Base-by-base conservation (phyloP, 306 rosid genomes). In the Astragalus glycyphyllos region DNA sequence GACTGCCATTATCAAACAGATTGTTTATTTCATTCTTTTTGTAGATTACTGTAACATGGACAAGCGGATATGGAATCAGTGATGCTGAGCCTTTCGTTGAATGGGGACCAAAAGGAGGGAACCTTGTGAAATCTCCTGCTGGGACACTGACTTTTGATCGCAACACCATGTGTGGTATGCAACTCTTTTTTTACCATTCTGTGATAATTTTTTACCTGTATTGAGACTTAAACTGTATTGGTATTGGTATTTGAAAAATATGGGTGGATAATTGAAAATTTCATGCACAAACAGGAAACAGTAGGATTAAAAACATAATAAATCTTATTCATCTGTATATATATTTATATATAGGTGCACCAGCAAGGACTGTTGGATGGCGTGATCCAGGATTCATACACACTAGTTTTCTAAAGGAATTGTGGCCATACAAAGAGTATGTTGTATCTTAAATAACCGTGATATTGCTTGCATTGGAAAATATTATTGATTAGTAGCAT, bases 31-130 rank as follows among this genome's bases (percentile, higher is more conserved):
- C 41, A 20, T 57, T 59, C 17, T 60, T 75, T 32, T 46, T 48
- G 42, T 82, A 90, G 98, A 90, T 90, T 84, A 86, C 97, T 15
- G 92, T 90, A 65, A 94, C 97, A 65, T 94, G 98, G 98, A 94
- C 98, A 44, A 93, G 98, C 7, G 98, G 98, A 83, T 93, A 87
- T 83, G 89, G 81, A 34, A 82, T 90, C 46, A 50, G 41, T 37
- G 90, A 87, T 59, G 98, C 97, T 20, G 84, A 80, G 42, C 89
- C 98, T 76, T 90, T 93, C 81, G 92, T 93, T 70, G 92, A 87
- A 81, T 93, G 97, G 97, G 92, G 90, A 55, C 76, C 37, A 8
- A 80, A 84, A 78, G 92, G 92, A 72, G 89, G 82, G 57, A 75
- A 77, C 48, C 75, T 1, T 49, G 69, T 71, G 82, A 76, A 41